Evolutionary conservation across 352 stramenopile genomes (phyloP).

Genomic region (Phytophthora sp.): DNA sequence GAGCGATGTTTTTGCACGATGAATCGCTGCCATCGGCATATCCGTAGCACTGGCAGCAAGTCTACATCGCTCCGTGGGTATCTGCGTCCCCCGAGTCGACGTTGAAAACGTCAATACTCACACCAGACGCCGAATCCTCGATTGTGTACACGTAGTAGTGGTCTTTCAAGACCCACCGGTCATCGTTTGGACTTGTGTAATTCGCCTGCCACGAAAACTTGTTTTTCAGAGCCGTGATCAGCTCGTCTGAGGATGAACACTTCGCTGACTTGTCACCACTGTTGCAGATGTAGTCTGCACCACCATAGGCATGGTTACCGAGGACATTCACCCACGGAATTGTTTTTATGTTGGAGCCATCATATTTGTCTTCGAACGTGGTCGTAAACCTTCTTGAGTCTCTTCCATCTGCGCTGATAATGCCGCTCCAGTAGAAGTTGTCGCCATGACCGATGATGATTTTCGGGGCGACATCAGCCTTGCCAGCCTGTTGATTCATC

Average conservation of each 20-base stretch:
- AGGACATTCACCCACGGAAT: constrained; percentile 61
- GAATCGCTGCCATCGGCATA: constrained; percentile 39
- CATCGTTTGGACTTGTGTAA: constrained; percentile 56
- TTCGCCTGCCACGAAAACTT: constrained; percentile 47
- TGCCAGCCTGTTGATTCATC: constrained; percentile 49
- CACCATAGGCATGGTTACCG: constrained; percentile 63
- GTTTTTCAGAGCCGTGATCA: constrained; percentile 29
- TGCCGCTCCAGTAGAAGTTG: constrained; percentile 61
- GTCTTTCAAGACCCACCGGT: constrained; percentile 52
- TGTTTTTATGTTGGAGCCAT: constrained; percentile 41
- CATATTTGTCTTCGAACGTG: constrained; percentile 5
- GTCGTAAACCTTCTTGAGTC: constrained; percentile 8
- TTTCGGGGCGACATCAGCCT: constrained; percentile 16
- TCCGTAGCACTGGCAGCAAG: constrained; percentile 61
- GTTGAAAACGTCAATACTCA: constrained; percentile 63
- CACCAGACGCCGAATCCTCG: constrained; percentile 33
- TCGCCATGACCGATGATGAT: constrained; percentile 32
- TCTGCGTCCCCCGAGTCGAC: constrained; percentile 55
- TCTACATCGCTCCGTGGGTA: constrained; percentile 42
- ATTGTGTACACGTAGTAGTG: constrained; percentile 57
- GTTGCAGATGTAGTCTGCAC: constrained; percentile 53
- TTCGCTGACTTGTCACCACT: constrained; percentile 19
- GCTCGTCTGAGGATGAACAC: constrained; percentile 20
- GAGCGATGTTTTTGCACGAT: constrained; percentile 39
- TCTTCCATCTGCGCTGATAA: constrained; percentile 2